Conservation (phyloP, 177 flowering plant genomes). For the Vitis hybrid region DNA sequence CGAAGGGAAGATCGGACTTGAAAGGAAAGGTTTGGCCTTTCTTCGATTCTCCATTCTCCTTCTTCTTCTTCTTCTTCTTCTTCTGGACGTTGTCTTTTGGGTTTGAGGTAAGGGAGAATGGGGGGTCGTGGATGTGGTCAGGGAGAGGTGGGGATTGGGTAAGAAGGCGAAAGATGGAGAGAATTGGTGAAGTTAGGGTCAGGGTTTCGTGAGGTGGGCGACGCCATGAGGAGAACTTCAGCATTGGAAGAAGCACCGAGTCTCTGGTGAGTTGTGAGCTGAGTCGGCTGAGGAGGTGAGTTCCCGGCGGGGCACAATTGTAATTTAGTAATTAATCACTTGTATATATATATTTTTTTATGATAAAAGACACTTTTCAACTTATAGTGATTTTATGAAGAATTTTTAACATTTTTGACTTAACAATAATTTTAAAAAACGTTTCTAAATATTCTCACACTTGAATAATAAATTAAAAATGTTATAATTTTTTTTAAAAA, state of each 20-base stretch:
- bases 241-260: slow-evolving; percentile 9
- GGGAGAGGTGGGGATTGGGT: slow-evolving; percentile 18
- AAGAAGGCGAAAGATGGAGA: slow-evolving; percentile 4
- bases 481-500: no score
- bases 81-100: slow-evolving; percentile 12
- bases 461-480: no score
- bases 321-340: no score
- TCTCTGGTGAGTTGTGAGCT: neutral
- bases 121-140: slow-evolving; percentile 48
- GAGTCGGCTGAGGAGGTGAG: neutral
- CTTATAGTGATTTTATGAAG: no score
- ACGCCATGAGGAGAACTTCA: slow-evolving; percentile 38
- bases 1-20: slow-evolving; percentile 75
- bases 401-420: no score
- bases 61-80: slow-evolving; percentile 7
- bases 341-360: no score
- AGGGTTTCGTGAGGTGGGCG: slow-evolving; percentile 16
- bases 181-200: slow-evolving; percentile 2
- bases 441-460: no score
- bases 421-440: no score
- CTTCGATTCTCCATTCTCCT: slow-evolving; percentile 11
- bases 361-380: no score
- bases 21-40: slow-evolving; percentile 20
- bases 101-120: slow-evolving; percentile 43
- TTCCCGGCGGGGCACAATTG: no score